These are phyloP conservation scores for Niveomyces coronatus DNA, from an alignment of 2,329 filamentous ascomycete genomes.

Conservation along the genomic window DNA sequence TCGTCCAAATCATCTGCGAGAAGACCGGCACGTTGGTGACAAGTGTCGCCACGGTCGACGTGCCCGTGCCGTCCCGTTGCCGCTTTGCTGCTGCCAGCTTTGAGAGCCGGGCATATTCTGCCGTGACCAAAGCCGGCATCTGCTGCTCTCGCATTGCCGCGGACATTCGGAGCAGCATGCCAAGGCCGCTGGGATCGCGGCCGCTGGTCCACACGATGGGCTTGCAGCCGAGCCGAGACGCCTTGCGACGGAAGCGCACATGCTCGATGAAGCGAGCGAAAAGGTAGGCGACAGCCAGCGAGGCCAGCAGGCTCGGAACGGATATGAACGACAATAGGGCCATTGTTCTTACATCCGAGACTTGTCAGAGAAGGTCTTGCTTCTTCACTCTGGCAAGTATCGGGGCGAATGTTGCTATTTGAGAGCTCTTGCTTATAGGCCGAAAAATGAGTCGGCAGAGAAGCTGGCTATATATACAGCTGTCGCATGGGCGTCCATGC, in stretches of 20 bases:
- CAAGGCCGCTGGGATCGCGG: constrained; percentile 13
- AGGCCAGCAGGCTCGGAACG: constrained; percentile 4
- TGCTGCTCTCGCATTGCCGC: constrained; percentile 11
- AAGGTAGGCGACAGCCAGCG: background rate
- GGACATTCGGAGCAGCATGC: constrained; percentile 7
- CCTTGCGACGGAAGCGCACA: background rate
- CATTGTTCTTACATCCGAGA: no score
- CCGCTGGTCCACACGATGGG: constrained; percentile 5
- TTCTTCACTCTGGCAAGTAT: background rate
- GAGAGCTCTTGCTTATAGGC: no score
- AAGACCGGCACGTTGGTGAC: constrained; percentile 13
- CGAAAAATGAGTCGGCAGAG: no score
- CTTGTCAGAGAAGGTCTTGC: background rate
- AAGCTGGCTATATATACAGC: no score
- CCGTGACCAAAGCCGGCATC: no score
- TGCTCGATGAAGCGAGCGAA: background rate
- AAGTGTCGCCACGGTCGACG: constrained; percentile 15
- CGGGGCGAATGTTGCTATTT: background rate
- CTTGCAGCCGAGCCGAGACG: constrained; percentile 13
- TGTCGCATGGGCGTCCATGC: no score
- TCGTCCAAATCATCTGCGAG: constrained; percentile 13
- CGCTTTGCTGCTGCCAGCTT: no score
- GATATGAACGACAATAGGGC: constrained; percentile 5
- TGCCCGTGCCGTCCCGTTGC: constrained; percentile 4
- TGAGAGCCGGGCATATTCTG: constrained; percentile 13